Evolutionary conservation across 2,329 filamentous ascomycete species (phyloP), one percentile per base, ranked within the genome.

Genomic region (Aschersonia sp.): DNA sequence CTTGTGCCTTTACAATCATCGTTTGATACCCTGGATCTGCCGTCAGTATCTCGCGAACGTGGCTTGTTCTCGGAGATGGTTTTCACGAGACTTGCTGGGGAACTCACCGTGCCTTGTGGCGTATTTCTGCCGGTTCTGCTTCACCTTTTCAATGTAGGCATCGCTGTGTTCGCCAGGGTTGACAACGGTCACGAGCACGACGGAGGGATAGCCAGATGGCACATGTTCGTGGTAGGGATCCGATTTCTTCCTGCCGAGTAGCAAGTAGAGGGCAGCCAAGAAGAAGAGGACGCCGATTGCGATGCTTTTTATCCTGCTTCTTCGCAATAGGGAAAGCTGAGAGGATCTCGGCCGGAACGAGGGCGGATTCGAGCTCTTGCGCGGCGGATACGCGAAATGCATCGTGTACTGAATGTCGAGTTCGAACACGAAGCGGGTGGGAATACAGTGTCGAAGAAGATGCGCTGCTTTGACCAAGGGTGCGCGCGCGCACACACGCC

Each of bases 331-430:
- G 44, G 78, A 61, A 22, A 69, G 63, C 55, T 72, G 67, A 58
- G 79, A 68, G 54, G 75, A 72, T 58, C 79, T 74, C 44, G 76
- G 72, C 54, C 74, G 73, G 66, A 86, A 90, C 32, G 83, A 81
- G 54, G 81, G 78, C 55, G 84, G 79, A 60, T 83, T 80, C 54
- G 85, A 90, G 60, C 77, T 80, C 68, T 90, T 94, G 64, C 88
- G 83, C 58, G 87, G 79, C 48, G 88, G 88, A 57, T 94, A 81
- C 53, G 89, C 87, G 72, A 90, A 88, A 65, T 95, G 89, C 87
- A 95, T 92, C 56, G 57, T 37, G 35, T 8, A 12, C 35, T 12
- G 35, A 42, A n/a, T 14, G 8, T 29, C 10, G 40, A 2, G 10
- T 42, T 42, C 4, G 14, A 42, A n/a, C 22, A 42, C 9, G 40